These are phyloP conservation scores for Phaffomyces opuntiae DNA, from an alignment of 805 yeast genomes.

Conservation along the genomic window DNA sequence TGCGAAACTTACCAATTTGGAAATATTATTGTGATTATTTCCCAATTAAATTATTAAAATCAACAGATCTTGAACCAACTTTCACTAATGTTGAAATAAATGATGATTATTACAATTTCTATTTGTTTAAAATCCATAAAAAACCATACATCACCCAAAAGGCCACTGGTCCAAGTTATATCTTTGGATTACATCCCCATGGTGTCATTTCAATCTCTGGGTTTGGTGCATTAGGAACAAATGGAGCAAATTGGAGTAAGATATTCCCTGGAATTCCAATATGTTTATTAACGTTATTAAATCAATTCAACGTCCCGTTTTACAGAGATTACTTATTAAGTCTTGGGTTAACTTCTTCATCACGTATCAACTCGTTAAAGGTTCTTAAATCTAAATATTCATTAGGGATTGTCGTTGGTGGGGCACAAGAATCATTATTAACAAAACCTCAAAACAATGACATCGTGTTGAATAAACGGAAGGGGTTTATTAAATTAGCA, in stretches of 20 bases:
- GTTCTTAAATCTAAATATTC: slow-evolving; percentile 61
- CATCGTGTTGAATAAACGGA: slow-evolving; percentile 67
- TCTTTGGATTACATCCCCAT: slow-evolving; percentile 94
- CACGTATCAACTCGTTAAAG: slow-evolving; percentile 60
- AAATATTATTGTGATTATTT: slow-evolving; percentile 69
- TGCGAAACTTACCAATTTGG: slow-evolving; percentile 58
- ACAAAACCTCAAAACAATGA: slow-evolving; percentile 54
- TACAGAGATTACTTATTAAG: slow-evolving; percentile 80
- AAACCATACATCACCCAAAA: slow-evolving; percentile 25
- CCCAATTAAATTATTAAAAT: slow-evolving; percentile 67
- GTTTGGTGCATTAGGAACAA: slow-evolving; percentile 76
- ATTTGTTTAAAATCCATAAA: slow-evolving; percentile 14
- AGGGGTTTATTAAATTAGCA: slow-evolving; percentile 87
- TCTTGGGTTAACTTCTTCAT: slow-evolving; percentile 80
- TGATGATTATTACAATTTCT: slow-evolving; percentile 15
- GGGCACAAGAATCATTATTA: slow-evolving; percentile 84
- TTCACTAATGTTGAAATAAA: slow-evolving; percentile 33
- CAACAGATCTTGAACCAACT: slow-evolving; percentile 68
- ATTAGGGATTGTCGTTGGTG: slow-evolving; percentile 89
- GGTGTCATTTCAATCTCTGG: slow-evolving; percentile 93
- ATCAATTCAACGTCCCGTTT: slow-evolving; percentile 79
- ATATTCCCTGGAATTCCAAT: slow-evolving; percentile 80
- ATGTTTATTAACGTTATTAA: slow-evolving; percentile 71
- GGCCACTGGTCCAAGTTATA: slow-evolving; percentile 63
- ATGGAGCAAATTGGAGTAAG: slow-evolving; percentile 63